These are phyloP conservation scores for Closterium sp. DNA, from an alignment of 139 green algal species.

Conservation along the genomic window DNA sequence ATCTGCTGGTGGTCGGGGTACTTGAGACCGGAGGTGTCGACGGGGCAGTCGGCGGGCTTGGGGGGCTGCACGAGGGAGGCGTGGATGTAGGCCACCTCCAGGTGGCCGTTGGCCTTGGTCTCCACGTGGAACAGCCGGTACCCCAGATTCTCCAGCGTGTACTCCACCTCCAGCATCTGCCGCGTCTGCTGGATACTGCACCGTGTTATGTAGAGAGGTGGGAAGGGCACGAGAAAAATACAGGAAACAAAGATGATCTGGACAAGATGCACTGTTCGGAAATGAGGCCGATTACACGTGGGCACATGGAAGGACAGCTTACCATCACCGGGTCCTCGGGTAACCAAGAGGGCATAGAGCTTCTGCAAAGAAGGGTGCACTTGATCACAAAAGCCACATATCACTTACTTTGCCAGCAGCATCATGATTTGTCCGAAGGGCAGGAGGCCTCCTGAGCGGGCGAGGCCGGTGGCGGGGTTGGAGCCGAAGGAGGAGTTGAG, in stretches of 20 bases:
- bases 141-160: constrained; percentile 18
- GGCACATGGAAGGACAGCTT: too few species aligned
- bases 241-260: too few species aligned
- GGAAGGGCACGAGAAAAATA: too few species aligned
- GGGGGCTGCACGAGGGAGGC: background rate
- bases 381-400: background rate
- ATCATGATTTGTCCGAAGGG: constrained; percentile 30
- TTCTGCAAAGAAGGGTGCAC: background rate
- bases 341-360: too few species aligned
- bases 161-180: background rate
- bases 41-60: background rate
- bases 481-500: background rate
- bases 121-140: constrained; percentile 41
- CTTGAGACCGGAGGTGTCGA: background rate
- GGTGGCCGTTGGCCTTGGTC: constrained; percentile 12
- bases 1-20: background rate
- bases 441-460: background rate
- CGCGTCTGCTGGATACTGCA: background rate
- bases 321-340: too few species aligned
- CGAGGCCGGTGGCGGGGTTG: background rate
- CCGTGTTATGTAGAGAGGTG: background rate
- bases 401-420: constrained; percentile 13
- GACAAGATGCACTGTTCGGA: too few species aligned
- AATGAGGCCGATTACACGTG: too few species aligned
- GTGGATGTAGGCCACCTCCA: constrained; percentile 41